These are phyloP conservation scores for Puccinia hordei DNA, from an alignment of 1,284 basidiomycete species.

Conservation along the genomic window DNA sequence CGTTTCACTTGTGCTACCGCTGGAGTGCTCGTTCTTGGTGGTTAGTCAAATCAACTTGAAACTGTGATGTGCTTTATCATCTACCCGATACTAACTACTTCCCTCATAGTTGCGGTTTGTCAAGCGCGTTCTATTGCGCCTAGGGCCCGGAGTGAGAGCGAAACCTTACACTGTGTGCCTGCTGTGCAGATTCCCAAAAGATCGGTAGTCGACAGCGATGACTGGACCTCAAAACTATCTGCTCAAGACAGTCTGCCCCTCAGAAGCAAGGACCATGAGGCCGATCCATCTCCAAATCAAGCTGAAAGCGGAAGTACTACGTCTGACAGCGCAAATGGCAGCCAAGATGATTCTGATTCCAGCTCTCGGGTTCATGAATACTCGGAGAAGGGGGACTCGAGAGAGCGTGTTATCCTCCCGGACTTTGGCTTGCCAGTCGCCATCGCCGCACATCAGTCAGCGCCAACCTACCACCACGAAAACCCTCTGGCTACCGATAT, in stretches of 20 bases:
- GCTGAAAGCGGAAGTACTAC: neutral
- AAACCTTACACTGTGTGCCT: neutral
- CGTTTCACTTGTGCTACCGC: slow-evolving; percentile 21
- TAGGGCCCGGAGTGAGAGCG: neutral
- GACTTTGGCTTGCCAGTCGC: neutral
- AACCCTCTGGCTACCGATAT: neutral
- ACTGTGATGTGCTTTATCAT: neutral
- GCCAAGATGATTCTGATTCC: too few relatives aligned
- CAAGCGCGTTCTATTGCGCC: slow-evolving; percentile 18
- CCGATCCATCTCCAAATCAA: neutral
- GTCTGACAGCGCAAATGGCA: too few relatives aligned
- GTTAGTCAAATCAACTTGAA: neutral
- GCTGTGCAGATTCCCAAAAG: neutral
- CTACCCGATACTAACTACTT: neutral
- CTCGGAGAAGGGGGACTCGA: neutral
- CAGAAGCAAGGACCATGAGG: neutral
- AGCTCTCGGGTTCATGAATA: slow-evolving; percentile 7
- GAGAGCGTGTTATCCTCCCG: neutral
- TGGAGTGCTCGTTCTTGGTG: slow-evolving; percentile 9
- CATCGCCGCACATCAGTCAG: neutral
- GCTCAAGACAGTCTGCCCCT: neutral
- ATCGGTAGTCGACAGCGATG: neutral
- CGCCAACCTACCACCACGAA: neutral
- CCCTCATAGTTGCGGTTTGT: neutral
- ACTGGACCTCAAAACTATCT: neutral